Base-by-base conservation (phyloP, 2,329 filamentous ascomycete species). In the Aureobasidium lini region DNA sequence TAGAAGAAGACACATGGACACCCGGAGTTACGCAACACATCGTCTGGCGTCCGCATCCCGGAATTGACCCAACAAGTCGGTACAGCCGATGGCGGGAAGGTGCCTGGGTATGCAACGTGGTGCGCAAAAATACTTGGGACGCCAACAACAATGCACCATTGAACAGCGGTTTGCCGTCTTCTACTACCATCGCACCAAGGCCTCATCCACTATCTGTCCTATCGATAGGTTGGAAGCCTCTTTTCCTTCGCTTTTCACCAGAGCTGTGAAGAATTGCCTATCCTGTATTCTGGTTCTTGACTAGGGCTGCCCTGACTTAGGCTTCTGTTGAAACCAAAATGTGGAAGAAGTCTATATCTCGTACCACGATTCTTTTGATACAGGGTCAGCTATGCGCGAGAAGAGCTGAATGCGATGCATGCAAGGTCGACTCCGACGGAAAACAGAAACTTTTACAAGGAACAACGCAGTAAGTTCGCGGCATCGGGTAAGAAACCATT, bases 161-260 rank as follows among this genome's bases (percentile, higher is more conserved):
- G 36, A 39, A 34, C 34, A 36, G 34, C 48, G 34, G 18, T 37
- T 29, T 36, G 48, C 40, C 48, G 23, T 40, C 48, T 52, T 40
- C 18, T 31, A 18, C 48, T 18, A 23, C 10, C 10, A n/a, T 49
- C 29, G 31, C 23, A 50, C 40, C 40, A 36, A 29, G 39, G 18
- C 23, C 36, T 39, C 31, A 52, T 52, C 48, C 48, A 52, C 48
- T 52, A 52, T 52, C 48, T 52, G 48, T 52, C 48, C 48, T 52
- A 52, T 52, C 48, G 48, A 52, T 52, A 52, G 32, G 16, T 31
- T 31, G 29, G 23, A 36, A 49, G 32, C 31, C 46, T 49, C 4
- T 37, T 36, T 11, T 49, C 6, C 16, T 23, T 23, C 2, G 23
- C 23, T 2, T 23, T 23, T 23, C 23, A 23, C 23, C 23, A 23